phyloP scores from a whole-genome alignment of 352 stramenopile genomes.

The Phytophthora sp. region DNA sequence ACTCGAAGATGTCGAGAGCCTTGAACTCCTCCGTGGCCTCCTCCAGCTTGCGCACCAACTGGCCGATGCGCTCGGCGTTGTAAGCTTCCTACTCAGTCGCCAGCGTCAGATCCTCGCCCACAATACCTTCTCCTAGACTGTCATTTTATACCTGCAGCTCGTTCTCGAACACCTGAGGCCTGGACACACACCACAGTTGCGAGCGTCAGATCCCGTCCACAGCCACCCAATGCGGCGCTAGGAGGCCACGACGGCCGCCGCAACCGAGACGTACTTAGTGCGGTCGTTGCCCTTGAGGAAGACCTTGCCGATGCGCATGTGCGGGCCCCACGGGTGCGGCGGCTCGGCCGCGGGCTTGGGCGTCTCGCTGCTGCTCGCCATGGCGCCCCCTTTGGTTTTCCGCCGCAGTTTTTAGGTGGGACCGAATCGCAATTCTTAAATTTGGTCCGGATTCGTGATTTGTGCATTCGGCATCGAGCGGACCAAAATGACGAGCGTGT shows the following conservation, averaged over 20 bases:
- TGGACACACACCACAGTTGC: conserved; percentile 28
- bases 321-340: conserved; percentile 75
- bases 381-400: conserved; percentile 7
- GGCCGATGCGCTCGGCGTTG: conserved; percentile 67
- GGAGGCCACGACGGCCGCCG: no score
- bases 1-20: conserved; percentile 85
- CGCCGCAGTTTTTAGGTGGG: no score
- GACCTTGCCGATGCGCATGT: conserved; percentile 86
- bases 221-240: background rate
- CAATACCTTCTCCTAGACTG: no score
- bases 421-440: no score
- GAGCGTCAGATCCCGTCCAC: conserved; percentile 3
- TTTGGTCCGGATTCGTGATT: no score
- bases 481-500: conserved; percentile 66
- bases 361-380: conserved; percentile 33
- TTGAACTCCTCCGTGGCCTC: conserved; percentile 72
- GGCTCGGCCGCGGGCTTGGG: conserved; percentile 31
- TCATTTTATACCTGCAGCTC: conserved; percentile 85
- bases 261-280: conserved; percentile 84
- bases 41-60: conserved; percentile 64
- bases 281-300: conserved; percentile 89
- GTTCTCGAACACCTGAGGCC: conserved; percentile 85
- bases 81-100: conserved; percentile 54
- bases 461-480: background rate
- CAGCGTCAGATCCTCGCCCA: background rate